Base-by-base conservation (phyloP, 306 rosid genomes). In the Trifolium dubium region DNA sequence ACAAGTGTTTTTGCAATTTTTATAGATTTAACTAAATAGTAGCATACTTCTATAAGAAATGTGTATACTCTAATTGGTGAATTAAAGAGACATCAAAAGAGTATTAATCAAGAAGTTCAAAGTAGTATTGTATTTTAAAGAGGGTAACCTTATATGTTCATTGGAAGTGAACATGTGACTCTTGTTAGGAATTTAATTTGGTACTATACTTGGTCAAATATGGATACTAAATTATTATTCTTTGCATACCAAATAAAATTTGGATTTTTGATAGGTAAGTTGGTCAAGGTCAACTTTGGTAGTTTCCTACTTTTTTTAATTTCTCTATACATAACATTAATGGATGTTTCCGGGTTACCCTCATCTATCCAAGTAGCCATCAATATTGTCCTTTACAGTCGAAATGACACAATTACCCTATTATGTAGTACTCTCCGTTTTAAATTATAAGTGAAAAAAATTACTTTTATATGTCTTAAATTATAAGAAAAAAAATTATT, bases 271-370 rank as follows among this genome's bases (percentile, higher is more conserved):
- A 53, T 84, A 74, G 70, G 23, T 55, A 77, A 75, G 75, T 8
- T 46, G 62, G 85, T 86, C 81, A 73, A 81, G 64, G 81, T 81
- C 85, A 77, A 81, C 76, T 72, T 77, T 77, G 71, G 81, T 76
- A 60, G 37, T 64, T 50, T 80, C 12, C 55, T 59, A 14, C 14
- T 14, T 73, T 23, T 28, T 23, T 15, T 19, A 46, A n/a, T 19
- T 35, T 64, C n/a, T 37, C 10, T 64, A 63, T 44, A 35, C 41
- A 54, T 18, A 53, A 12, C 41, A 54, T 18, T 40, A 12, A 64
- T 43, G 67, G 75, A 66, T 59, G 78, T n/a, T 81, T 77, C 81
- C 46, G 12, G 74, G 81, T 55, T 64, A 64, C 78, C 73, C 67
- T 19, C 31, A 60, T 66, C 40, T 28, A 49, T 49, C 32, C 56